Evolutionary conservation across 345 rosid genomes (phyloP).

Genomic region (Pistacia integerrima): DNA sequence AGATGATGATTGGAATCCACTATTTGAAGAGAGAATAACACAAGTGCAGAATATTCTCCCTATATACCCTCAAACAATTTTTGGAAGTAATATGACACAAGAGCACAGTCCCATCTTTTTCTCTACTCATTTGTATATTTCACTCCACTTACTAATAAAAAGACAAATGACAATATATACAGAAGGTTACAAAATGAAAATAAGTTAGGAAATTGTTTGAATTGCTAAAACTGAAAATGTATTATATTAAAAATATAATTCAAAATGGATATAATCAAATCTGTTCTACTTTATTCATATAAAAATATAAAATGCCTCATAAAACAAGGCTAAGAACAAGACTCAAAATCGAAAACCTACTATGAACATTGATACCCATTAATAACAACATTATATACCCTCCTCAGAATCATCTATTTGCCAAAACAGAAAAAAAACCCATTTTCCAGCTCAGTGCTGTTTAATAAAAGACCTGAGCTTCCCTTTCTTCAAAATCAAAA

Average conservation of each 20-base stretch:
- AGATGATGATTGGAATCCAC: too few relatives aligned
- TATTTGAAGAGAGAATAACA: too few relatives aligned
- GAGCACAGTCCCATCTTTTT: too few relatives aligned
- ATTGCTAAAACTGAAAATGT: too few relatives aligned
- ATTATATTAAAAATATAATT: background rate
- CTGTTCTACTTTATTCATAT: slow-evolving; percentile 9
- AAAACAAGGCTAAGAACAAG: background rate
- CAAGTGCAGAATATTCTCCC: too few relatives aligned
- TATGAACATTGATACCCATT: slow-evolving; percentile 8
- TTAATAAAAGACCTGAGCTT: background rate
- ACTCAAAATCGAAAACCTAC: background rate
- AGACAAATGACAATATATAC: too few relatives aligned
- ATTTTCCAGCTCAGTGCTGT: background rate
- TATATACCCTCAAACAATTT: too few relatives aligned
- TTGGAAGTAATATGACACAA: too few relatives aligned
- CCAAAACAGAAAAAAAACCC: background rate
- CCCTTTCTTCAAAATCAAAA: background rate
- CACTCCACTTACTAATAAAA: too few relatives aligned
- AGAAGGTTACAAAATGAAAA: too few relatives aligned
- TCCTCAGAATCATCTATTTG: background rate
- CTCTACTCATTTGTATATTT: too few relatives aligned
- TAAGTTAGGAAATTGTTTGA: too few relatives aligned
- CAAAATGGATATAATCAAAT: slow-evolving; percentile 8
- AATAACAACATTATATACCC: background rate
- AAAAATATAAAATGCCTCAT: slow-evolving; percentile 5